Base-by-base conservation (phyloP, 2,329 filamentous ascomycete species). In the Pyrenochaeta sp. region DNA sequence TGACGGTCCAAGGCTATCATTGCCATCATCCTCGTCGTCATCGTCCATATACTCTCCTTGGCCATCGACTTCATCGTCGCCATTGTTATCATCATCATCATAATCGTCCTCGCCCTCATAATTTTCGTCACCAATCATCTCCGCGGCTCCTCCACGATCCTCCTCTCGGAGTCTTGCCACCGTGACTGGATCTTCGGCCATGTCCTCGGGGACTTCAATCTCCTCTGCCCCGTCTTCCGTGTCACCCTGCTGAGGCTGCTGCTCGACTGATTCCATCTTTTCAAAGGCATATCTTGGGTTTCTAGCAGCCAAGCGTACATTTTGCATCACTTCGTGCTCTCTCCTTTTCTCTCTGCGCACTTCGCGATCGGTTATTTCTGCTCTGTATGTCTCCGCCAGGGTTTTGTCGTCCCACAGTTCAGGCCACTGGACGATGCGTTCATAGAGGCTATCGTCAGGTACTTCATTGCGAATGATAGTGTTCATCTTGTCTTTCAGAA, bases 401-500 rank as follows among this genome's bases (percentile, higher is more conserved):
- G 64, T 60, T 35, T 60, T 47, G 43, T 68, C 65, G 24, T 68
- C 61, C 58, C 67, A 69, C 5, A 59, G 23, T 21, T 69, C 63
- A 3, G 68, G 67, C 67, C 67, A 71, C 2, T 52, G 31, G 13
- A 60, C 27, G 21, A 70, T 44, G n/a, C 65, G 63, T 10, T 62
- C 43, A 41, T 71, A 72, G 22, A 67, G 40, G 13, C 53, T 37
- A 20, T 68, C 44, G 19, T 71, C 60, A 14, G 65, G 65, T 21
- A 52, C 53, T n/a, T 67, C 58, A 4, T 70, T 70, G 3, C 54
- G 53, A 28, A 74, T 62, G 11, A 77, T 67, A 13, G 57, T 65
- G 28, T 70, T 68, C 62, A 96, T 85, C 72, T 96, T 96, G 35
- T 86, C 85, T 65, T 91, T 90, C 86, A 96, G 92, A 54, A 96